Evolutionary conservation across 164 flowering plant species (phyloP).

Genomic region (Protea cynaroides): DNA sequence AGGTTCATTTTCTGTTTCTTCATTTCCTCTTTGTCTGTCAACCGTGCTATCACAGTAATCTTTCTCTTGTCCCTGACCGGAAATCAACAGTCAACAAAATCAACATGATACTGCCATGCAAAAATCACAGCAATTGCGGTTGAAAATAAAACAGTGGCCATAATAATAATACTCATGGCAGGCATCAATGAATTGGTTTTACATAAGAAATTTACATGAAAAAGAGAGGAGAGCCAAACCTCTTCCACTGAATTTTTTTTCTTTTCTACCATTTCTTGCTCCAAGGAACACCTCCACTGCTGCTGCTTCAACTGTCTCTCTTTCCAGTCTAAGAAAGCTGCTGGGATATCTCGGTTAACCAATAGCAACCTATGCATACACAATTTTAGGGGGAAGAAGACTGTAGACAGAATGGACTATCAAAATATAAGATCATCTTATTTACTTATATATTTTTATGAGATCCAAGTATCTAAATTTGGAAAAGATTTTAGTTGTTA

Average conservation of each 20-base stretch:
- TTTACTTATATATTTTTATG: too few species aligned
- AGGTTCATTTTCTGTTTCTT: constrained; percentile 13
- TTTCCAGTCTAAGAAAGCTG: constrained; percentile 46
- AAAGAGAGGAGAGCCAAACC: constrained; percentile 25
- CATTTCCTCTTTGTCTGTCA: constrained; percentile 20
- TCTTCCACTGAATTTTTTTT: constrained; percentile 19
- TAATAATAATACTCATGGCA: neutral
- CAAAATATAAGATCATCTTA: too few species aligned
- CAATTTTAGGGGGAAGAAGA: neutral
- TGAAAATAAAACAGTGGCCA: neutral
- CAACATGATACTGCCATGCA: neutral
- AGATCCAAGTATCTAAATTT: too few species aligned
- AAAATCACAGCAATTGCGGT: neutral
- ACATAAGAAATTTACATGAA: neutral
- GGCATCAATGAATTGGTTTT: neutral
- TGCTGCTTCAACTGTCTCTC: constrained; percentile 27
- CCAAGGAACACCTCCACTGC: constrained; percentile 34
- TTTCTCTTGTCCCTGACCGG: constrained; percentile 37
- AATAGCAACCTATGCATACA: constrained; percentile 48
- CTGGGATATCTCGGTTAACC: constrained; percentile 53
- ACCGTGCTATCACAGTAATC: constrained; percentile 14
- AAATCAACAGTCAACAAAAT: constrained; percentile 4
- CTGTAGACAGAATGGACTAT: neutral
- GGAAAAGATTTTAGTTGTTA: too few species aligned
- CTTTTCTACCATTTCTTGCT: constrained; percentile 44